These are phyloP conservation scores for Phytophthora uliginosa DNA, from an alignment of 352 stramenopile species.

Conservation along the genomic window DNA sequence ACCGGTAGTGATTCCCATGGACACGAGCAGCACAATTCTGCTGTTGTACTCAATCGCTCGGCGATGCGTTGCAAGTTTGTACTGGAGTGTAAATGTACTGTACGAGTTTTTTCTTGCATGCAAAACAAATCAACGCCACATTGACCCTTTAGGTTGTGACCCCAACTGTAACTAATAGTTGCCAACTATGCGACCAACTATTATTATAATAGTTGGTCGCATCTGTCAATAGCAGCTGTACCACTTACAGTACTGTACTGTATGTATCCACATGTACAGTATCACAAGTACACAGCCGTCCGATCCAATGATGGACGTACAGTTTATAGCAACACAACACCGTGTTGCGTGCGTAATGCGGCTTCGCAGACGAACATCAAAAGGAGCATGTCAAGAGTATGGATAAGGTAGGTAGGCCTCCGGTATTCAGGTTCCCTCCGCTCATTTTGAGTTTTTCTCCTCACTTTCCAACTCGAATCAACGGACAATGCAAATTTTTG, in stretches of 20 bases:
- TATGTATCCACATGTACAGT: too few relatives aligned
- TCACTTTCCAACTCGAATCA: background rate
- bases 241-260: background rate
- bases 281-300: too few relatives aligned
- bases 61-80: too few relatives aligned
- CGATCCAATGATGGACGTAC: background rate
- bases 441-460: background rate
- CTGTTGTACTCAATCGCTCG: background rate
- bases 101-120: background rate
- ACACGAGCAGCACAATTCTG: background rate
- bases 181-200: too few relatives aligned
- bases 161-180: background rate
- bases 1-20: background rate
- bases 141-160: background rate
- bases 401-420: background rate
- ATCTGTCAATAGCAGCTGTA: background rate
- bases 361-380: background rate
- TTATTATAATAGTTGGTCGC: background rate
- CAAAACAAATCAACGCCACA: background rate
- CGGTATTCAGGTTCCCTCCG: background rate
- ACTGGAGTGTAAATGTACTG: too few relatives aligned
- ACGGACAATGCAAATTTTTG: background rate
- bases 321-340: background rate
- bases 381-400: background rate
- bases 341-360: background rate